Evolutionary conservation across 768 basidiomycete genomes (phyloP).

Genomic region (Pulveroboletus sp.): DNA sequence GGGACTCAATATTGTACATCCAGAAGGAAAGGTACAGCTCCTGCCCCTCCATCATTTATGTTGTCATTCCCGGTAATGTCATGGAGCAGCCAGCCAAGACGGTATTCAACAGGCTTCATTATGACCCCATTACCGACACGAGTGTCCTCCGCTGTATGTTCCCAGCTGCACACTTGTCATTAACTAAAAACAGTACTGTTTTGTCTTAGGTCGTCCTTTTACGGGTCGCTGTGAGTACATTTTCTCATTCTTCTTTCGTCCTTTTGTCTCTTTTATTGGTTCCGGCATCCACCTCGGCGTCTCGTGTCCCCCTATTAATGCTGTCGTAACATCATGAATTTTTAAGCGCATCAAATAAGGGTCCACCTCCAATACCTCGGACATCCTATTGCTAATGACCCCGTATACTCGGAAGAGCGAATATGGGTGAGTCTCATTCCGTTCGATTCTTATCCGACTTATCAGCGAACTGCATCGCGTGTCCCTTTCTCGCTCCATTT

Average conservation of each 20-base stretch:
- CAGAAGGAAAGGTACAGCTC: slow-evolving; percentile 77
- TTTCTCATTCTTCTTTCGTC: background rate
- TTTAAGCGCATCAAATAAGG: slow-evolving; percentile 88
- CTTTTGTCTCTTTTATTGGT: background rate
- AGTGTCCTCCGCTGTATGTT: slow-evolving; percentile 79
- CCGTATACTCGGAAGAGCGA: slow-evolving; percentile 76
- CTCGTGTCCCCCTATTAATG: background rate
- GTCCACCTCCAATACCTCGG: slow-evolving; percentile 96
- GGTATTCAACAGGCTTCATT: slow-evolving; percentile 75
- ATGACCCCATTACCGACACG: slow-evolving; percentile 74
- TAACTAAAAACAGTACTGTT: slow-evolving; percentile 1
- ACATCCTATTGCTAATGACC: slow-evolving; percentile 91
- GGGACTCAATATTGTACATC: slow-evolving; percentile 94
- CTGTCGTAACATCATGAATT: slow-evolving; percentile 3
- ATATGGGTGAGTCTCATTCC: slow-evolving; percentile 58
- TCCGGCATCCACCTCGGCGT: background rate
- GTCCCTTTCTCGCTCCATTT: background rate
- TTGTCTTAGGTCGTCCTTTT: slow-evolving; percentile 63
- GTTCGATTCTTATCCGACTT: background rate
- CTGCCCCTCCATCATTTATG: background rate
- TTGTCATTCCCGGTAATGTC: background rate
- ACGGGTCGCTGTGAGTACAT: slow-evolving; percentile 83
- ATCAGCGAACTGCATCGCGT: background rate
- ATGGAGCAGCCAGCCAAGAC: slow-evolving; percentile 73
- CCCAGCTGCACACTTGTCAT: background rate